Conservation (phyloP, 2,329 filamentous ascomycete genomes). For the Hirsutella thompsonii region DNA sequence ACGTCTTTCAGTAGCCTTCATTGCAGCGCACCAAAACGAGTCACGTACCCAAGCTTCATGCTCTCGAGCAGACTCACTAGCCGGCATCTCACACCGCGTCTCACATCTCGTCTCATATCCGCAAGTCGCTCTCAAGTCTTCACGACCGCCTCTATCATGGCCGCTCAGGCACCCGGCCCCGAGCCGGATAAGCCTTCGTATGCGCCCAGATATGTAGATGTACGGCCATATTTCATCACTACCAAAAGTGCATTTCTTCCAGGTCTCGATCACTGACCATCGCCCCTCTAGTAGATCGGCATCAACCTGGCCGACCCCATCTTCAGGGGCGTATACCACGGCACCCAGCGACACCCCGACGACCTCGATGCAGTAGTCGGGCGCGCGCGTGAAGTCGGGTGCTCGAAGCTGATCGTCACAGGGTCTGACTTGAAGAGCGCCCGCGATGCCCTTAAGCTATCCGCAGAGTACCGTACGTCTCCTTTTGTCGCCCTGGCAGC, state of each 20-base stretch:
- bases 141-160: conserved; percentile 2
- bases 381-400: conserved; percentile 66
- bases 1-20: too few relatives aligned
- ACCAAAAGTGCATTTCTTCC: too few relatives aligned
- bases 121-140: background rate
- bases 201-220: conserved; percentile 47
- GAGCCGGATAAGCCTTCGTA: conserved; percentile 11
- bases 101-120: background rate
- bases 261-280: conserved; percentile 2
- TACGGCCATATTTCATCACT: too few relatives aligned
- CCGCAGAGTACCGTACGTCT: conserved; percentile 59
- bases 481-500: background rate
- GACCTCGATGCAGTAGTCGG: conserved; percentile 68
- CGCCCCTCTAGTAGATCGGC: conserved; percentile 47
- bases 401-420: conserved; percentile 82
- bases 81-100: too few relatives aligned
- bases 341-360: conserved; percentile 59
- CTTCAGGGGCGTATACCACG: conserved; percentile 74
- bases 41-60: background rate
- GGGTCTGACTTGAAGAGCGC: conserved; percentile 78
- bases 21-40: too few relatives aligned
- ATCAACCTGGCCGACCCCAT: conserved; percentile 94
- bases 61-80: background rate
- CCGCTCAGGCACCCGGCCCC: conserved; percentile 8
- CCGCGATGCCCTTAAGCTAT: conserved; percentile 58